phyloP scores from a whole-genome alignment of 1,139 yeast species.

The Diutina sp. region DNA sequence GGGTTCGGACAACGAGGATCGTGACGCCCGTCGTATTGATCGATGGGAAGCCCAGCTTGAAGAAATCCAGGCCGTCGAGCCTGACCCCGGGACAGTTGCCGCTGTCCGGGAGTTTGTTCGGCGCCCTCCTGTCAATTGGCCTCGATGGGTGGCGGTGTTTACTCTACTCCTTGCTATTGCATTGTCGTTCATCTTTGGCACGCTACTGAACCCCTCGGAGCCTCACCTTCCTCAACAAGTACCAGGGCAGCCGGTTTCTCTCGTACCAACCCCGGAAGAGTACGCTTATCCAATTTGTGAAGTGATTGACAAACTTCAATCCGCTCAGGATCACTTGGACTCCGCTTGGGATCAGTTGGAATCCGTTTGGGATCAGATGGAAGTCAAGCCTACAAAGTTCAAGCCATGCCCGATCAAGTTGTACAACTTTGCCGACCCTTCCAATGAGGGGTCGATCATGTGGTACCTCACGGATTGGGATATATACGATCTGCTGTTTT shows the following conservation, averaged over 20 bases:
- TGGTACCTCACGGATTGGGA: neutral
- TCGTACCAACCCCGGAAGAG: neutral
- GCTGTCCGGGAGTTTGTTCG: neutral
- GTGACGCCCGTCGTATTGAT: neutral
- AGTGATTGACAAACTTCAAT: neutral
- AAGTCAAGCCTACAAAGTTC: neutral
- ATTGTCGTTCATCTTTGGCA: too few relatives aligned
- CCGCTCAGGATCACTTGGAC: too few relatives aligned
- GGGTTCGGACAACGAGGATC: neutral
- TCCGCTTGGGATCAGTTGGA: too few relatives aligned
- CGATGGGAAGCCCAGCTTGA: neutral
- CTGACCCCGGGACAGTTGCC: neutral
- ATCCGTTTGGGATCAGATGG: neutral
- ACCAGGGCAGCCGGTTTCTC: neutral
- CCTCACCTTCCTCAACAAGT: neutral
- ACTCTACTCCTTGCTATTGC: neutral
- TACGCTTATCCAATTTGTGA: neutral
- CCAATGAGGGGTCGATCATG: neutral
- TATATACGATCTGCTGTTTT: neutral
- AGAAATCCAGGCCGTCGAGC: neutral
- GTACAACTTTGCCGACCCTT: neutral
- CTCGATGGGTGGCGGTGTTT: neutral
- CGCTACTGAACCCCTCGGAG: neutral
- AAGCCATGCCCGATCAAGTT: neutral
- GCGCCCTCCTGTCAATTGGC: neutral